These are phyloP conservation scores for Candida cerambycidarum DNA, from an alignment of 805 yeast genomes.

Conservation along the genomic window DNA sequence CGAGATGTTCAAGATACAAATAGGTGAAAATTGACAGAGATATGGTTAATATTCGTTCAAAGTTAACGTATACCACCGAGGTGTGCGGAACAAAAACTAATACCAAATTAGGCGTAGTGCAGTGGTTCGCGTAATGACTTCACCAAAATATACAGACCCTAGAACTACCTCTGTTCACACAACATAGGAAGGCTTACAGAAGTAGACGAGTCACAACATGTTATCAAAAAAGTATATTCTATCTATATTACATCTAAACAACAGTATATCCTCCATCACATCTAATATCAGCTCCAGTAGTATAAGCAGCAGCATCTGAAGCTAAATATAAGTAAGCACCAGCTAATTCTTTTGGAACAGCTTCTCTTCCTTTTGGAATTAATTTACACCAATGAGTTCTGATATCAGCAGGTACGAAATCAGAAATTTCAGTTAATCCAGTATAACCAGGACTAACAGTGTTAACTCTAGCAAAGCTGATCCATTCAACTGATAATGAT, in stretches of 20 bases:
- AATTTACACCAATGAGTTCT: constrained; percentile 41
- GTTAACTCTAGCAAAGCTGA: constrained; percentile 80
- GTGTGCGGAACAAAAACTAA: no score
- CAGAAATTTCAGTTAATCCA: constrained; percentile 57
- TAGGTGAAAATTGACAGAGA: no score
- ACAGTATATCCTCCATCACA: constrained; percentile 79
- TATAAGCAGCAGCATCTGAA: constrained; percentile 75
- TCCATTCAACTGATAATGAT: constrained; percentile 86
- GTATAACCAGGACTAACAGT: constrained; percentile 86
- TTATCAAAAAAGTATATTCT: no score
- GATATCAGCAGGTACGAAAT: constrained; percentile 36
- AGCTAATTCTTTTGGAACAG: constrained; percentile 66
- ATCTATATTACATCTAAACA: constrained; percentile 29
- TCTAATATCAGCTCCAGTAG: constrained; percentile 73
- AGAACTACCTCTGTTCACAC: no score
- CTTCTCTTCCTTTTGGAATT: constrained; percentile 77
- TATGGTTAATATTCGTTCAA: no score
- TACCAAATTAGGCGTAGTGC: no score
- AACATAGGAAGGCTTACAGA: no score
- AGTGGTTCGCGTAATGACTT: no score
- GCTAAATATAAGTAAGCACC: constrained; percentile 83
- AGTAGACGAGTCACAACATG: no score
- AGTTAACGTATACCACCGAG: no score
- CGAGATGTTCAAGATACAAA: no score
- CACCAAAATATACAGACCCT: no score